Conservation (phyloP, 768 basidiomycete species). For the Amanita rimosa region DNA sequence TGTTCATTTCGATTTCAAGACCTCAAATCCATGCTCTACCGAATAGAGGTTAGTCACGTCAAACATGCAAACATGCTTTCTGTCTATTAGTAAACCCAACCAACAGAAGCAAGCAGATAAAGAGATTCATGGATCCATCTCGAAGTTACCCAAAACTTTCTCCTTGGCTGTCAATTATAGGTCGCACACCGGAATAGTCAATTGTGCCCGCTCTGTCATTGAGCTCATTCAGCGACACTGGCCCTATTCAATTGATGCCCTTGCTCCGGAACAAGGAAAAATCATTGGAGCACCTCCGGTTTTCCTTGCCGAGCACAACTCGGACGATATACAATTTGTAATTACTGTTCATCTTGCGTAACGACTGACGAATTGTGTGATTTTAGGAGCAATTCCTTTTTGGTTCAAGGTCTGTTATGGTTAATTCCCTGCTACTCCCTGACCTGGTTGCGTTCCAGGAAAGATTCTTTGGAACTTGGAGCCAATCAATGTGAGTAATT, state of each 20-base stretch:
- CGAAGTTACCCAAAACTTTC: constrained; percentile 26
- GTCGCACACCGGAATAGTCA: constrained; percentile 65
- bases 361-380: not conserved
- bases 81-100: not conserved
- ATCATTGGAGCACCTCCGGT: constrained; percentile 44
- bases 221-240: constrained; percentile 51
- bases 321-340: constrained; percentile 27
- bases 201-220: constrained; percentile 55
- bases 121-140: not conserved
- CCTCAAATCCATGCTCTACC: constrained; percentile 53
- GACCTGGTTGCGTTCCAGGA: not conserved
- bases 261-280: constrained; percentile 44
- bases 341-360: constrained; percentile 4
- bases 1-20: constrained; percentile 66
- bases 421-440: not conserved
- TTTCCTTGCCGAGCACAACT: constrained; percentile 40
- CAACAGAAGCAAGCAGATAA: constrained; percentile 6
- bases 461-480: constrained; percentile 41
- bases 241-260: constrained; percentile 51
- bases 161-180: constrained; percentile 57
- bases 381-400: constrained; percentile 46
- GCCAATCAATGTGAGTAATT: constrained; percentile 44
- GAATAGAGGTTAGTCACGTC: constrained; percentile 38
- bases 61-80: not conserved
- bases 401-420: constrained; percentile 30